phyloP scores from a whole-genome alignment of 805 yeast species.

The Yarrowia divulgata region DNA sequence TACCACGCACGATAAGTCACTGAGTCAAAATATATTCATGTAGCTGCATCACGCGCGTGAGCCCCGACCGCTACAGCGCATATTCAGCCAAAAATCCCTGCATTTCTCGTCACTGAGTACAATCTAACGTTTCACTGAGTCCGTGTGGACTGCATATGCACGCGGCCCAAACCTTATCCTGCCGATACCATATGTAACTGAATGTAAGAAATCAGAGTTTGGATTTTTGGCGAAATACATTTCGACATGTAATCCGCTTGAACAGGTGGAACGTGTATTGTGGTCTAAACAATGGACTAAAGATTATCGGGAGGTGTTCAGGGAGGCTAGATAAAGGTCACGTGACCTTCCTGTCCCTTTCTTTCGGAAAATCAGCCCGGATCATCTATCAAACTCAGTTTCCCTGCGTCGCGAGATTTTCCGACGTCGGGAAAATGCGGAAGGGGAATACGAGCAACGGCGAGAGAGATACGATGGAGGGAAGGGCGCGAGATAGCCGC shows the following conservation, averaged over 20 bases:
- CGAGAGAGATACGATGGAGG: no score
- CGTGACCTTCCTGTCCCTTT: neutral
- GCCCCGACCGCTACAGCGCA: neutral
- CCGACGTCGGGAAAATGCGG: slow-evolving; percentile 23
- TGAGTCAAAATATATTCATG: neutral
- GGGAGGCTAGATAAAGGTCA: no score
- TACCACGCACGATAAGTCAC: slow-evolving; percentile 13
- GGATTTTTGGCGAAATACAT: slow-evolving; percentile 14
- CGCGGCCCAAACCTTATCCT: neutral
- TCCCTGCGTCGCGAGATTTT: slow-evolving; percentile 35
- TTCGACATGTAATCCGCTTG: neutral
- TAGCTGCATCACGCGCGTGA: neutral
- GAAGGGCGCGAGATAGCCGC: no score
- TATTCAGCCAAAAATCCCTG: neutral
- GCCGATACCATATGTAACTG: slow-evolving; percentile 12
- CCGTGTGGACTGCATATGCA: neutral
- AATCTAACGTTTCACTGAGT: slow-evolving; percentile 1
- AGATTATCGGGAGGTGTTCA: no score
- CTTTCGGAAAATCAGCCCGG: slow-evolving; percentile 28
- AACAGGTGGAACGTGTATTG: no score
- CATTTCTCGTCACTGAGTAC: slow-evolving; percentile 21
- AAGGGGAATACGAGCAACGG: neutral
- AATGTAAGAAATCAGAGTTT: slow-evolving; percentile 24
- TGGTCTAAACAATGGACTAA: neutral
- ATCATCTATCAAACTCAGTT: slow-evolving; percentile 25